Evolutionary conservation across 1,284 basidiomycete genomes (phyloP), one percentile per base, ranked within the genome.

Genomic region (Sporisorium scitamineum): DNA sequence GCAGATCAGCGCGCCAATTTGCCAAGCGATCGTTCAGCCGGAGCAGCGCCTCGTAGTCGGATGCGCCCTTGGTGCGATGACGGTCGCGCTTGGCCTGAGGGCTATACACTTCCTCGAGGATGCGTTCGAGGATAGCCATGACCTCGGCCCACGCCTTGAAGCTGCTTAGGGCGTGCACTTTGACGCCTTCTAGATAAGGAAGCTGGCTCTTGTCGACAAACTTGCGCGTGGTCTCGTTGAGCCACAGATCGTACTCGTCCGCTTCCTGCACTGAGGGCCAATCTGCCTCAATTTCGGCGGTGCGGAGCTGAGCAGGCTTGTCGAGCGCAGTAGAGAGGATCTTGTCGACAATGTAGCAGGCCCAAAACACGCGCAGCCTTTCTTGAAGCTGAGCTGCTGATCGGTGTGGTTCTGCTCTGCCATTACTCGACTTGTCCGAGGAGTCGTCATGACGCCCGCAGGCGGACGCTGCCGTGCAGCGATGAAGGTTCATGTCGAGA

Each of bases 281-380:
- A 22, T 67, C 56, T 5, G 61, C 45, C 22, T 75, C 70, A 52
- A 74, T 65, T 22, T 79, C 75, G 37, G 61, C 69, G 41, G n/a
- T 56, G 51, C 75, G 74, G 2, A 79, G 63, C 45, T 70, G 63
- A 2, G 68, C 54, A 5, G 77, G 77, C 52, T 74, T 76, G 50
- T 78, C 74, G 48, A 79, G 68, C 9, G 76, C 75, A 22, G 70
- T 70, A 32, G 63, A 73, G 24, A 79, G 77, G 27, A 79, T 71
- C 67, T 79, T 79, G 59, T 79, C 77, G 29, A 79, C 67, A 20
- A 76, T 71, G 57, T 68, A 78, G 50, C 70, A 74, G 0, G 70
- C 77, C 77, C 77, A 79, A n/a, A 77, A 64, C 13, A 64, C 62
- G 14, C 77, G 66, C 37, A 69, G 37, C 3, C 59, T 52, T 37